These are phyloP conservation scores for Fusarium sp. DNA, from an alignment of 2,329 filamentous ascomycete genomes.

Conservation along the genomic window DNA sequence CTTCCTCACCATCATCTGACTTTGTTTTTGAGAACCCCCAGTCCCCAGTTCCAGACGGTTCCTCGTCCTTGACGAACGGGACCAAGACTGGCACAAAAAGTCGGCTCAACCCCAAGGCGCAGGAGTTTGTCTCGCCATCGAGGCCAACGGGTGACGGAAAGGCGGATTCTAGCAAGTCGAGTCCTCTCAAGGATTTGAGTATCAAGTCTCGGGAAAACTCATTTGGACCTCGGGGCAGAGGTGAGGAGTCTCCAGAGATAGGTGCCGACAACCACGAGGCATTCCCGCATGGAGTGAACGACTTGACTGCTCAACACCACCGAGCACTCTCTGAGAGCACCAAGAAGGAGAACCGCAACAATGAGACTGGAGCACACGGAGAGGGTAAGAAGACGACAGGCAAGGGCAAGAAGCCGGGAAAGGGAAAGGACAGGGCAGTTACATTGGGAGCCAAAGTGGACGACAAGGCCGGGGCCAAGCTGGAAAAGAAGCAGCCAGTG, in stretches of 20 bases:
- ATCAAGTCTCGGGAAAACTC: background rate
- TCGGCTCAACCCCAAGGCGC: constrained; percentile 33
- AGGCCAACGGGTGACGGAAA: constrained; percentile 1
- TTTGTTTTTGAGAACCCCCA: constrained; percentile 23
- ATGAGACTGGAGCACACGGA: background rate
- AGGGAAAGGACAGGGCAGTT: constrained; percentile 25
- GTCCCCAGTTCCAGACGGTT: background rate
- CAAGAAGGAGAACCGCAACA: background rate
- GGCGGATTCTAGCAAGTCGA: background rate
- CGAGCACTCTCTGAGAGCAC: constrained; percentile 7
- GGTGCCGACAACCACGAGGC: background rate
- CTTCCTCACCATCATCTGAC: constrained; percentile 23
- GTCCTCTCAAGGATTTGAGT: background rate
- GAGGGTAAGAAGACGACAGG: constrained; percentile 22
- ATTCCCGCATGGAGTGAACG: background rate
- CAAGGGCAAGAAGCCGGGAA: constrained; percentile 9
- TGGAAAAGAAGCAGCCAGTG: constrained; percentile 4
- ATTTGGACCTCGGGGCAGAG: background rate
- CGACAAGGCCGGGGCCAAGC: constrained; percentile 7
- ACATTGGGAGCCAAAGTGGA: constrained; percentile 12
- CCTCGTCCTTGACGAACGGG: background rate
- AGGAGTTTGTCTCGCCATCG: constrained; percentile 39
- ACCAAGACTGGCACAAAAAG: constrained; percentile 12
- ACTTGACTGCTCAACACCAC: background rate
- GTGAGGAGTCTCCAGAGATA: background rate